Evolutionary conservation across 2,329 filamentous ascomycete species (phyloP).

Genomic region (Ophiosphaerella herpotricha): DNA sequence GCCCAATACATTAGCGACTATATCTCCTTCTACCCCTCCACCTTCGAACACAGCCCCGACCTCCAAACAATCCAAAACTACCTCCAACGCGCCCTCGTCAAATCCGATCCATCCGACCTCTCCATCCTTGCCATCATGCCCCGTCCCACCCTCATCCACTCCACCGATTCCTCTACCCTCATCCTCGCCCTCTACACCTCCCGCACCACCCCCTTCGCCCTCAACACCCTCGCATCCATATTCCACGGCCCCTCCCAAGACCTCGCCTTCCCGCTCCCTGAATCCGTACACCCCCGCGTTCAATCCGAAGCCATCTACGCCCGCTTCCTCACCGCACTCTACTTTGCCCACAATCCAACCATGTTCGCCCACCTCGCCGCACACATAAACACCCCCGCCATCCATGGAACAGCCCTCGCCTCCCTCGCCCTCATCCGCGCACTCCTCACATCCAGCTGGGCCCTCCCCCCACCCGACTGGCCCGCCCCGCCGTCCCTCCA

Average conservation of each 20-base stretch:
- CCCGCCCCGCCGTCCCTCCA: conserved; percentile 50
- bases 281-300: conserved; percentile 24
- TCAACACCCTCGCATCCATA: conserved; percentile 60
- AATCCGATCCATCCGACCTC: conserved; percentile 60
- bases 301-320: conserved; percentile 57
- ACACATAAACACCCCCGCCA: conserved; percentile 61
- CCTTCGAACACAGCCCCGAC: conserved; percentile 55
- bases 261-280: conserved; percentile 42
- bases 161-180: conserved; percentile 45
- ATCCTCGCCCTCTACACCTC: conserved; percentile 58
- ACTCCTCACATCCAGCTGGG: conserved; percentile 61
- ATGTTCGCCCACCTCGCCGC: conserved; percentile 59
- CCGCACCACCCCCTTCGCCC: conserved; percentile 57
- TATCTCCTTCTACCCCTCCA: conserved; percentile 58
- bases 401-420: conserved; percentile 61
- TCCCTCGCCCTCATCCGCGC: conserved; percentile 58
- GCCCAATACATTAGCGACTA: conserved; percentile 64
- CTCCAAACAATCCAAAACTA: conserved; percentile 54
- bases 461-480: conserved; percentile 53
- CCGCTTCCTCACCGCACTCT: conserved; percentile 60
- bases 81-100: conserved; percentile 56
- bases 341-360: conserved; percentile 54
- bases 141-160: conserved; percentile 57
- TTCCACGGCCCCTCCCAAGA: conserved; percentile 58
- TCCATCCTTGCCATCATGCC: conserved; percentile 63